Conservation (phyloP, 768 basidiomycete genomes). For the Leucocoprinus birnbaumii region DNA sequence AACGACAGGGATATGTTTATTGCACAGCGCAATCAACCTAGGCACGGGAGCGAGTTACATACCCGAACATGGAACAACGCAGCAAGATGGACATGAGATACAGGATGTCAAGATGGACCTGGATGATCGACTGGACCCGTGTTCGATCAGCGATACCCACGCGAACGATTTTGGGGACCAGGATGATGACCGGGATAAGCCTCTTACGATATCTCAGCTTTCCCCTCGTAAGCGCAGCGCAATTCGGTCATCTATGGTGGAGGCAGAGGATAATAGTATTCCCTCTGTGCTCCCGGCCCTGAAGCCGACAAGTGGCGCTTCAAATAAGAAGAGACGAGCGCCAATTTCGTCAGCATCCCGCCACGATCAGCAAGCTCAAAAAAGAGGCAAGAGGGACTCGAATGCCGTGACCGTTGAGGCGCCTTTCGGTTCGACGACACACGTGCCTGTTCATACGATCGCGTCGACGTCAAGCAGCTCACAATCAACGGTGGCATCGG, state of each 20-base stretch:
- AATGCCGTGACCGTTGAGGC: neutral
- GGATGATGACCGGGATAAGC: slow-evolving; percentile 14
- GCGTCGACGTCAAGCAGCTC: neutral
- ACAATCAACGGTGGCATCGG: neutral
- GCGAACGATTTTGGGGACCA: neutral
- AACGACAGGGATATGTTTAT: slow-evolving; percentile 9
- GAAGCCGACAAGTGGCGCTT: slow-evolving; percentile 2
- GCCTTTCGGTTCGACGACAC: neutral
- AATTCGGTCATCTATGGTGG: neutral
- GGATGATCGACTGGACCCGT: slow-evolving; percentile 2
- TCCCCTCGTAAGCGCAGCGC: slow-evolving; percentile 34
- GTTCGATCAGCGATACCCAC: neutral
- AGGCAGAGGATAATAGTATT: neutral
- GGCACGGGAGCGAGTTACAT: neutral
- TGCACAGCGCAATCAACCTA: slow-evolving; percentile 9
- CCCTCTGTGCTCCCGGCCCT: neutral
- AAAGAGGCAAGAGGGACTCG: slow-evolving; percentile 10
- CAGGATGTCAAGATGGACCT: slow-evolving; percentile 3
- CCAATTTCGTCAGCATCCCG: slow-evolving; percentile 5
- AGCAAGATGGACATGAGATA: neutral
- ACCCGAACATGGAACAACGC: neutral
- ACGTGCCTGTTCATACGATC: neutral
- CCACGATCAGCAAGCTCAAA: slow-evolving; percentile 9
- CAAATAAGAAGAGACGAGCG: slow-evolving; percentile 11
- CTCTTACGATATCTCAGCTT: slow-evolving; percentile 48